Conservation (phyloP, 176 grass and related monocot genomes). For the Avena sativa region DNA sequence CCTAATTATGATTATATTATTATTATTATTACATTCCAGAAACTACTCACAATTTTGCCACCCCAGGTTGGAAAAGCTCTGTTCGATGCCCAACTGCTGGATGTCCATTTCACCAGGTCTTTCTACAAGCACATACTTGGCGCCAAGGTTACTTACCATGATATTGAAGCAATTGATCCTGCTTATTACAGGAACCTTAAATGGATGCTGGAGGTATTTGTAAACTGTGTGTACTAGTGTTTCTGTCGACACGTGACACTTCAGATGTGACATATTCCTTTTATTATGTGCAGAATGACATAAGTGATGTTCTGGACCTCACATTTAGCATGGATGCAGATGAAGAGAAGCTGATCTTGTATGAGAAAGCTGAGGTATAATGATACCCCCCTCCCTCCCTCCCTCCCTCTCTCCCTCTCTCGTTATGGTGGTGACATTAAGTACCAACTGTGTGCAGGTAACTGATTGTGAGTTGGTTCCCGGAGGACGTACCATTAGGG, state of each 20-base stretch:
- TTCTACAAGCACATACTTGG: slow-evolving; percentile 99
- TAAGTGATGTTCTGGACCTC: slow-evolving; percentile 92
- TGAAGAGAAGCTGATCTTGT: slow-evolving; percentile 96
- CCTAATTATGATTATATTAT: slow-evolving; percentile 18
- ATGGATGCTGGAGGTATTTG: slow-evolving; percentile 97
- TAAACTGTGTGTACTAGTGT: not conserved
- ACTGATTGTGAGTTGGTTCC: slow-evolving; percentile 98
- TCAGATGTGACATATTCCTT: slow-evolving; percentile 24
- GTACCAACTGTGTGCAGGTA: slow-evolving; percentile 63
- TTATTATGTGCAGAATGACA: slow-evolving; percentile 80
- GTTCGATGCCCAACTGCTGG: slow-evolving; percentile 92
- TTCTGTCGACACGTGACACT: slow-evolving; percentile 6
- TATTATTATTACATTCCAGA: slow-evolving; percentile 17
- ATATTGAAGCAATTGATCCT: slow-evolving; percentile 99
- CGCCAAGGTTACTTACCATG: slow-evolving; percentile 98
- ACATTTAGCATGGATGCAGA: slow-evolving; percentile 98
- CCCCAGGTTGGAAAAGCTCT: slow-evolving; percentile 97
- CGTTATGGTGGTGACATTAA: not conserved
- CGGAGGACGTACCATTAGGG: slow-evolving; percentile 86
- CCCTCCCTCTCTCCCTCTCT: too few relatives aligned
- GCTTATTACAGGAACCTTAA: slow-evolving; percentile 95
- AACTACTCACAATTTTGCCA: slow-evolving; percentile 23
- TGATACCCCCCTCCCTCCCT: too few relatives aligned
- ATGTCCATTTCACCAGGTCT: slow-evolving; percentile 98
- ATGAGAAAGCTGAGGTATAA: slow-evolving; percentile 82